phyloP scores from a whole-genome alignment of 768 basidiomycete species.

The Hysterangium stoloniferum region DNA sequence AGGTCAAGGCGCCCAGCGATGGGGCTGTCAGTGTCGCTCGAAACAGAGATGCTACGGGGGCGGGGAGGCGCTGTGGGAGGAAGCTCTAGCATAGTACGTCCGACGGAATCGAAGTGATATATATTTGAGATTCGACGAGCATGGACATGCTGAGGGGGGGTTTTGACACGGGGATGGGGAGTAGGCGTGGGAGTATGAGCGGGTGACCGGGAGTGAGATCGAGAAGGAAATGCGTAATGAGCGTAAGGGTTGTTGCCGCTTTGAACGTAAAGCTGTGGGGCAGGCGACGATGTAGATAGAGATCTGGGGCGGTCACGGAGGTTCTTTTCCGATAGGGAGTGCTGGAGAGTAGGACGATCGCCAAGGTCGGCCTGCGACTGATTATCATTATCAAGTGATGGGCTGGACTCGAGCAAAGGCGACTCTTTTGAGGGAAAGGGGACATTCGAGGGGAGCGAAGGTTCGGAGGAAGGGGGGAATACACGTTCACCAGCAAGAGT shows the following conservation, averaged over 20 bases:
- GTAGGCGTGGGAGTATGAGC: not conserved
- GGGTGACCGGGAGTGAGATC: not conserved
- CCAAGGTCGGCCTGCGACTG: not conserved
- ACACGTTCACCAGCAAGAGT: not conserved
- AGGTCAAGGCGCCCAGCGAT: not conserved
- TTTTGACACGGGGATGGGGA: not conserved
- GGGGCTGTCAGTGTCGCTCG: constrained; percentile 4
- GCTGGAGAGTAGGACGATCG: not conserved
- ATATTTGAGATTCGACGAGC: constrained; percentile 11
- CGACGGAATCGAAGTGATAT: constrained; percentile 8
- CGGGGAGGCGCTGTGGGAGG: not conserved
- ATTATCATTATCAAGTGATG: not conserved
- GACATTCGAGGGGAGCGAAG: not conserved
- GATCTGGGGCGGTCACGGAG: constrained; percentile 4
- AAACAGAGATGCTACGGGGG: constrained; percentile 1
- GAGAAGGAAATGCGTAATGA: too few relatives aligned
- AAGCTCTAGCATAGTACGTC: not conserved
- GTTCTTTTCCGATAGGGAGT: constrained; percentile 6
- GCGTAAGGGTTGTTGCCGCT: too few relatives aligned
- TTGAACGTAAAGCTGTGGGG: too few relatives aligned
- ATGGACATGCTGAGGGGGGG: constrained; percentile 5
- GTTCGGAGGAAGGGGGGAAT: constrained; percentile 5
- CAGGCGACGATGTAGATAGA: constrained; percentile 1
- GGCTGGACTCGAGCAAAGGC: not conserved
- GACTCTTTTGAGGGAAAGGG: not conserved